Conservation (phyloP, 1,139 yeast genomes). For the Yamadazyma pseudoaaseri region DNA sequence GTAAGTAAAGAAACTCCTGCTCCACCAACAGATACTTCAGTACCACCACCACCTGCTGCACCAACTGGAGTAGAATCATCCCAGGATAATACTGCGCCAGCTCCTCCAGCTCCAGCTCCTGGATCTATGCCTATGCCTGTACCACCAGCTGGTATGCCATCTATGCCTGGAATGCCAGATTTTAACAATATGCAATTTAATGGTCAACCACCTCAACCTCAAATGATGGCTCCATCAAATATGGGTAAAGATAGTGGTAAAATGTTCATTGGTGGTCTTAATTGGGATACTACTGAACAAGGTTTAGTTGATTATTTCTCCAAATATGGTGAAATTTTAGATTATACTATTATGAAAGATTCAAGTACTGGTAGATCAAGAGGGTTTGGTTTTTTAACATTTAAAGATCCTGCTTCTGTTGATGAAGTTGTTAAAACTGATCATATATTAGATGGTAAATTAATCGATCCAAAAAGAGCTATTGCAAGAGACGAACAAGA, state of each 20-base stretch:
- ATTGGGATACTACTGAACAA: conserved; percentile 97
- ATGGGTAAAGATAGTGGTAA: conserved; percentile 64
- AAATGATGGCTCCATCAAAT: conserved; percentile 27
- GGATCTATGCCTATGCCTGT: conserved; percentile 4
- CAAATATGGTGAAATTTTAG: conserved; percentile 87
- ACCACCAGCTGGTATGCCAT: conserved; percentile 10
- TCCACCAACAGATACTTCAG: conserved; percentile 3
- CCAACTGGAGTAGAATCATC: conserved; percentile 6
- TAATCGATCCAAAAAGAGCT: conserved; percentile 97
- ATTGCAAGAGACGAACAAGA: conserved; percentile 98
- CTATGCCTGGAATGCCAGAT: conserved; percentile 12
- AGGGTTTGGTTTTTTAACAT: conserved; percentile 95
- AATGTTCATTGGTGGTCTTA: conserved; percentile 97
- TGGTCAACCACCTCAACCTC: conserved; percentile 16
- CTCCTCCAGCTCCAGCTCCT: conserved; percentile 8
- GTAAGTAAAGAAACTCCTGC: conserved; percentile 3
- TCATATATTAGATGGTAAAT: conserved; percentile 92
- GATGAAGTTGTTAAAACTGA: conserved; percentile 85
- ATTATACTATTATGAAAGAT: conserved; percentile 94
- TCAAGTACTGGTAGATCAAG: conserved; percentile 86
- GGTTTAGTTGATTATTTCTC: conserved; percentile 76
- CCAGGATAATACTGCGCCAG: conserved; percentile 1
- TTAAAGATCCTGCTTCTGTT: conserved; percentile 78
- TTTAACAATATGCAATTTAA: conserved; percentile 13
- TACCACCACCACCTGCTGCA: conserved; percentile 3